Base-by-base conservation (phyloP, 2,329 filamentous ascomycete species). In the Paracorniculantispora psalliotae region DNA sequence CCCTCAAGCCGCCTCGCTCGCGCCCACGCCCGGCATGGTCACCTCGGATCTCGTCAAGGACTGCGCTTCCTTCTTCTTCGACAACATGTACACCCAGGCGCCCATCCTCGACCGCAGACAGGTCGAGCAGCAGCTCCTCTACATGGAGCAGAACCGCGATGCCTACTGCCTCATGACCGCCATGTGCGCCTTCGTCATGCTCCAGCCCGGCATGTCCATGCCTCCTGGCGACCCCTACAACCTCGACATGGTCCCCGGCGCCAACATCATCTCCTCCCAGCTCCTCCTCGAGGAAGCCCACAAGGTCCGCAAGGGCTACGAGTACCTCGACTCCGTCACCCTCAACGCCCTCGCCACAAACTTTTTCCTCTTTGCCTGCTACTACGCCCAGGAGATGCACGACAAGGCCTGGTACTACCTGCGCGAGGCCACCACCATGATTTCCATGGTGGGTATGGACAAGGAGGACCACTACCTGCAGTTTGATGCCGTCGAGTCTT, bases 381-480 rank as follows among this genome's bases (percentile, higher is more conserved):
- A 88, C 69, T 87, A 88, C 61, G 87, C 84, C 39, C 75, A 90
- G 49, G 88, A 91, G 62, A 79, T 86, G 69, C 88, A 92, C 69
- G 85, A 89, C 62, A 86, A 86, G 70, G 89, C 89, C 1, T 93
- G 90, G 89, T 92, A 86, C 68, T 85, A 91, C 69, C 76, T 93
- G 10, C 85, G 89, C 26, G 90, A 94, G 72, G 88, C 88, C 6
- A 87, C 85, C 1, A 92, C 89, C 6, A 78, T 93, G 71, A 79
- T 82, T 28, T 80, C 85, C 65, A 81, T 87, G 65, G 71, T 77
- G 28, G 79, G 79, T 56, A 82, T 88, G 81, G 78, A 81, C 66
- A 83, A 83, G 69, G 85, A 88, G 66, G 81, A 84, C 23, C 76
- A 80, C 9, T 91, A 90, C 67, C 65, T 79, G 46, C 79, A 82